Evolutionary conservation across 805 yeast genomes (phyloP), one percentile per base, ranked within the genome.

Genomic region (Cyberlindnera subsufficiens): DNA sequence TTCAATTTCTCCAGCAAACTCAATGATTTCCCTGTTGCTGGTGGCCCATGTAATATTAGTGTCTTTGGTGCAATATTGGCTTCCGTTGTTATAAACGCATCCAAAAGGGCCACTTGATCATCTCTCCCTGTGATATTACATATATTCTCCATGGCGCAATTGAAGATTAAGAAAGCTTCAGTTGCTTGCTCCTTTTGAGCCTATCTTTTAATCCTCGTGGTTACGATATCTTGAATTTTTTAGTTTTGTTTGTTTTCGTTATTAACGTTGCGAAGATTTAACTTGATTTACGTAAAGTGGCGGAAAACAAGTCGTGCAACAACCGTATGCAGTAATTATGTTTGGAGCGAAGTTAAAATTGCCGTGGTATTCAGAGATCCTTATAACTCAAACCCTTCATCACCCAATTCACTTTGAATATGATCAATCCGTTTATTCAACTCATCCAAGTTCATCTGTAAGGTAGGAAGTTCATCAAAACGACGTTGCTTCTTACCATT

Each of bases 401-500:
- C 83, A 1, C 95, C 95, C 19, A 87, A 63, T 42, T 67, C 55
- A 1, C 38, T 38, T 38, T 77, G 75, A 20, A 42, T 27, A 8
- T 30, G 32, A 7, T 29, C 18, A 37, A 45, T 37, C 20, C 29
- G 32, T 15, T 19, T 32, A 1, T 40, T 30, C 18, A 49, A 16
- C 31, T 49, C 53, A 10, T 39, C 35, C 33, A 89, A 60, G 46
- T 84, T 86, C 17, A 61, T 68, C 30, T 74, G 74, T 44, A 91
- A 64, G 1, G 85, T 71, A 10, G 65, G 67, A 35, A 87, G 63
- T 57, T 86, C 96, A 44, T 89, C 96, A 55, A 87, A 86, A 49
- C 78, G 77, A 35, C 97, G 65, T 40, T 75, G 78, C 50, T 71
- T 72, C 46, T 81, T 85, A 31, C 82, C 77, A 13, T 72, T 77